phyloP scores from a whole-genome alignment of 139 green algal species.

The Closterium sp. region DNA sequence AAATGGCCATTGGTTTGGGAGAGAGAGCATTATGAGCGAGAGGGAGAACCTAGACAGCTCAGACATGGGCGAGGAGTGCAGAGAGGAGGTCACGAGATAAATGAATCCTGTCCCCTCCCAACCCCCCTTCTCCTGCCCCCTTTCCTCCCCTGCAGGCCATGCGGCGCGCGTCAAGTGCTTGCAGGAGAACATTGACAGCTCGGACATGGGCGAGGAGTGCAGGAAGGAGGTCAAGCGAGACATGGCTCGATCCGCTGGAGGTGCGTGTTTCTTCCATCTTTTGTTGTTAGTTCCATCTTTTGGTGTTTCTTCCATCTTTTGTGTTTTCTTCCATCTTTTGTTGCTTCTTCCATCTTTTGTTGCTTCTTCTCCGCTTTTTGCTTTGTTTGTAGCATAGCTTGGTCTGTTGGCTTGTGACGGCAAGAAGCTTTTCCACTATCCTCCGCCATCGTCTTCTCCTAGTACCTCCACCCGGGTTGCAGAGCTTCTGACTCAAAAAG shows the following conservation, averaged over 20 bases:
- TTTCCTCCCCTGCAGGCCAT: constrained; percentile 47
- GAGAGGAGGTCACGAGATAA: constrained; percentile 67
- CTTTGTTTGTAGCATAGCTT: too few relatives aligned
- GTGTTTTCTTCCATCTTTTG: background rate
- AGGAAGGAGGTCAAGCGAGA: constrained; percentile 67
- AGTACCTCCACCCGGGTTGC: background rate
- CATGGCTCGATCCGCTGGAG: constrained; percentile 54
- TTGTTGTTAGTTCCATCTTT: too few relatives aligned
- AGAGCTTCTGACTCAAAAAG: background rate
- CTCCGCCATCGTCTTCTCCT: too few relatives aligned
- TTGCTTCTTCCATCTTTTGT: too few relatives aligned
- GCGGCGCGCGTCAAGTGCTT: constrained; percentile 71
- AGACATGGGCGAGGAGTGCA: constrained; percentile 74
- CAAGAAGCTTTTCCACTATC: too few relatives aligned
- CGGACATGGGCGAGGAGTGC: constrained; percentile 72
- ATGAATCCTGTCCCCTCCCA: constrained; percentile 46
- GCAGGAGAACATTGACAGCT: constrained; percentile 66
- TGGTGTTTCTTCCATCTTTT: background rate
- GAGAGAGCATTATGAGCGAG: too few relatives aligned
- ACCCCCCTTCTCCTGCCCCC: too few relatives aligned
- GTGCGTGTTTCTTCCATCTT: background rate
- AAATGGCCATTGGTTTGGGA: too few relatives aligned
- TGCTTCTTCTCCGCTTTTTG: background rate
- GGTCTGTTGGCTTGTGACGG: background rate
- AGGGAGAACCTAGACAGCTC: constrained; percentile 64